Conservation (phyloP, 371 early-diverging fungal genomes). For the Rhizopus sp. region DNA sequence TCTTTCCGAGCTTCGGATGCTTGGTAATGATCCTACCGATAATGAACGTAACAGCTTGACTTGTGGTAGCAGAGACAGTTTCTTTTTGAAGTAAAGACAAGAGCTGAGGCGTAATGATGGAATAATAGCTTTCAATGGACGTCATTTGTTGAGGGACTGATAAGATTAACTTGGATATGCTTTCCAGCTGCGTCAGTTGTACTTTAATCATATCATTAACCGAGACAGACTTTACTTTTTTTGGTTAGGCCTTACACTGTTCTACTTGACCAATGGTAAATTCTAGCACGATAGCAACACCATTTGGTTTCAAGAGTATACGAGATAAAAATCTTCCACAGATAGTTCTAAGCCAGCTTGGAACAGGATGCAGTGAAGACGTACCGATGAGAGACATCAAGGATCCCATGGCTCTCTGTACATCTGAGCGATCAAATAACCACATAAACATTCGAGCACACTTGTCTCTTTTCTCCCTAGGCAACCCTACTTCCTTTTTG, state of each 20-base stretch:
- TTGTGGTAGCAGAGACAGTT: constrained; percentile 20
- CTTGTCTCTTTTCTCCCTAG: constrained; percentile 49
- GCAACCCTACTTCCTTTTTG: constrained; percentile 15
- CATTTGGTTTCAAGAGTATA: constrained; percentile 61
- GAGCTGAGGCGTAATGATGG: constrained; percentile 59
- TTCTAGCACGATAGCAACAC: constrained; percentile 64
- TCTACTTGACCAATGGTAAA: constrained; percentile 61
- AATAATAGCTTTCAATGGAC: constrained; percentile 64
- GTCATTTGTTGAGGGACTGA: constrained; percentile 67
- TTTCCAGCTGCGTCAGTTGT: constrained; percentile 63
- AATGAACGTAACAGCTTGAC: constrained; percentile 58
- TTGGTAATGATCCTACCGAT: constrained; percentile 55
- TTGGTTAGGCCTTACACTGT: constrained; percentile 28
- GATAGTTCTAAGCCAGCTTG: constrained; percentile 62
- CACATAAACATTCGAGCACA: constrained; percentile 48
- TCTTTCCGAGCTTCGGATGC: constrained; percentile 50
- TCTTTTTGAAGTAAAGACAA: constrained; percentile 31
- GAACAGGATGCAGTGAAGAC: constrained; percentile 53
- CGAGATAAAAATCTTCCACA: constrained; percentile 70
- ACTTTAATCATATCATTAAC: constrained; percentile 28
- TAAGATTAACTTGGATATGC: constrained; percentile 60
- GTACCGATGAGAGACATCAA: constrained; percentile 62
- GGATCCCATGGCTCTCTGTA: constrained; percentile 62
- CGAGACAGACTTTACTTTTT: background rate
- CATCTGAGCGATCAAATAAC: constrained; percentile 54